These are phyloP conservation scores for Rhinocladiella mackenziei DNA, from an alignment of 2,329 filamentous ascomycete species.

Conservation along the genomic window DNA sequence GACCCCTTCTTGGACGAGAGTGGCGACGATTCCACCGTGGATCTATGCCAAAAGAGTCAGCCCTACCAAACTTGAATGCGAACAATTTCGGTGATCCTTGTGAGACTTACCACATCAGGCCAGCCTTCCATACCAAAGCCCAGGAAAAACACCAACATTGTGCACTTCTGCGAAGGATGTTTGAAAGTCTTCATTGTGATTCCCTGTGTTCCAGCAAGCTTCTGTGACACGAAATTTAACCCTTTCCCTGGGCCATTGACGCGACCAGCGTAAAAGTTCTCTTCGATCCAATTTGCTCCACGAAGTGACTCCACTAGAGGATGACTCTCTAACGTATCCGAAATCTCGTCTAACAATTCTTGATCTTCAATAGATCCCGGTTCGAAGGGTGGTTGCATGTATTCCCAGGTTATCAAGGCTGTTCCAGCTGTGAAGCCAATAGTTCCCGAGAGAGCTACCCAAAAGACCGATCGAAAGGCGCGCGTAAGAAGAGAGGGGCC, in stretches of 20 bases:
- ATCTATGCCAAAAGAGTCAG: constrained; percentile 12
- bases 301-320: constrained; percentile 39
- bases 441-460: constrained; percentile 19
- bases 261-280: constrained; percentile 31
- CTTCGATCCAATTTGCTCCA: constrained; percentile 37
- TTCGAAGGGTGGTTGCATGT: constrained; percentile 28
- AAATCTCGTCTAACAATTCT: constrained; percentile 32
- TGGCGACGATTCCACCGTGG: constrained; percentile 68
- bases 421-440: constrained; percentile 23
- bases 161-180: constrained; percentile 57
- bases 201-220: constrained; percentile 40
- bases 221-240: constrained; percentile 37
- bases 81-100: not conserved
- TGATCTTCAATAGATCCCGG: constrained; percentile 38
- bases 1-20: constrained; percentile 65
- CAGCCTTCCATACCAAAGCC: constrained; percentile 64
- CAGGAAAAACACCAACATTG: constrained; percentile 61
- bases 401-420: constrained; percentile 29
- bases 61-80: not conserved
- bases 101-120: constrained; percentile 55
- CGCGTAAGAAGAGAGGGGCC: constrained; percentile 18
- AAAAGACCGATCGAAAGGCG: constrained; percentile 16
- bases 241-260: constrained; percentile 5
- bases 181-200: constrained; percentile 54
- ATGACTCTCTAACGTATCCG: constrained; percentile 34